A percentile compares a stretch with the other conserved stretches of the same genome.
phyloP scores from a whole-genome alignment of 1,284 basidiomycete genomes.

The Heterobasidion irregulare region DNA sequence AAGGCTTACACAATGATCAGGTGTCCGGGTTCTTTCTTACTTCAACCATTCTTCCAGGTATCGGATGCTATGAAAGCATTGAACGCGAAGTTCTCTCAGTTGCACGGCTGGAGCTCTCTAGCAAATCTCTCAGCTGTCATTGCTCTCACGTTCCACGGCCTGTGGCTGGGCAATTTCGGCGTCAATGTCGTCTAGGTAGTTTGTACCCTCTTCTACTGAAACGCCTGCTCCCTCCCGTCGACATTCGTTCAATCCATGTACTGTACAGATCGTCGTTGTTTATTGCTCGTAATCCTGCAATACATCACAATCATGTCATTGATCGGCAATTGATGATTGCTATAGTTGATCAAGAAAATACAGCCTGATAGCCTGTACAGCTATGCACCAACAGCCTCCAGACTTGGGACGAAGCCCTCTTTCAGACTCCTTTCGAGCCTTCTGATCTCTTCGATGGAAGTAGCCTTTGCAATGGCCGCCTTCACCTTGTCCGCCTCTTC shows the following conservation, averaged over 20 bases:
- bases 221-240: neutral
- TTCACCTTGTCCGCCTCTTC: conserved; percentile 89
- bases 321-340: too few species aligned
- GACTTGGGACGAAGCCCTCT: conserved; percentile 77
- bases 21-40: neutral
- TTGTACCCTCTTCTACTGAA: neutral
- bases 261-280: too few species aligned
- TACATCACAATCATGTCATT: too few species aligned
- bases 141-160: conserved; percentile 61
- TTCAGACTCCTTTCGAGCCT: conserved; percentile 81
- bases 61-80: conserved; percentile 62
- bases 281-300: too few species aligned
- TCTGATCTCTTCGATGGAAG: conserved; percentile 86
- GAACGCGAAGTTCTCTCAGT: conserved; percentile 52
- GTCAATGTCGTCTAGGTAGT: neutral
- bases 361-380: conserved; percentile 18
- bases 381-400: conserved; percentile 68
- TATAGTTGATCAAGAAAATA: conserved; percentile 13
- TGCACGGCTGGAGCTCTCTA: conserved; percentile 65
- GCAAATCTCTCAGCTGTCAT: conserved; percentile 57
- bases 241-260: too few species aligned
- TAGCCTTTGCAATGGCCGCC: conserved; percentile 85
- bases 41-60: conserved; percentile 31
- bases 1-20: neutral
- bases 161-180: conserved; percentile 57